Evolutionary conservation across 176 grass and related monocot genomes (phyloP).

Genomic region (Bonia amplexicaulis): DNA sequence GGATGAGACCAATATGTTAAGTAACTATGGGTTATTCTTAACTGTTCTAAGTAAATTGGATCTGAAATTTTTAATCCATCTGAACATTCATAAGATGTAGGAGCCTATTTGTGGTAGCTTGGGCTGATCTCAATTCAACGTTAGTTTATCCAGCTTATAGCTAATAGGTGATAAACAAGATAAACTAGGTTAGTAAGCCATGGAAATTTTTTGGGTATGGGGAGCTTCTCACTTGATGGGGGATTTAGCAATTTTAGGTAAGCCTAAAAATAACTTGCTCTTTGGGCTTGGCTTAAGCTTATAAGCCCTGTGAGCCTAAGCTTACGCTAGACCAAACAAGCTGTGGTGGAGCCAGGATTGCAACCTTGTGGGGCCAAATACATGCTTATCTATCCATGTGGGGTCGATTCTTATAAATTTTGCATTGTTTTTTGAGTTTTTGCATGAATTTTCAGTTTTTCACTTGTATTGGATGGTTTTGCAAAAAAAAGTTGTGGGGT

Average conservation of each 20-base stretch:
- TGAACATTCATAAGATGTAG: neutral
- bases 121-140: neutral
- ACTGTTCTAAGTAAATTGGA: neutral
- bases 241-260: neutral
- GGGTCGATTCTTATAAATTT: too few relatives aligned
- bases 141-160: neutral
- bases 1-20: neutral
- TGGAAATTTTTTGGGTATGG: neutral
- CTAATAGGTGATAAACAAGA: too few relatives aligned
- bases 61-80: neutral
- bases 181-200: neutral
- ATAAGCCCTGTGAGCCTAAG: neutral
- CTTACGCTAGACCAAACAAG: neutral
- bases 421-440: too few relatives aligned
- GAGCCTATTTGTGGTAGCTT: neutral
- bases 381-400: too few relatives aligned
- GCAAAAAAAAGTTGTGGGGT: too few relatives aligned
- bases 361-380: too few relatives aligned
- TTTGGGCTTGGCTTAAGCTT: neutral
- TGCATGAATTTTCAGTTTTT: too few relatives aligned
- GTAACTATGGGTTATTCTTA: neutral
- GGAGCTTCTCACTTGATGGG: neutral
- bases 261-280: neutral
- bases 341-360: too few relatives aligned
- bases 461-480: too few relatives aligned